A percentile compares a stretch with the other conserved stretches of the same genome.
phyloP scores from a whole-genome alignment of 202 grass and related monocot genomes.

The Musa balbisiana region DNA sequence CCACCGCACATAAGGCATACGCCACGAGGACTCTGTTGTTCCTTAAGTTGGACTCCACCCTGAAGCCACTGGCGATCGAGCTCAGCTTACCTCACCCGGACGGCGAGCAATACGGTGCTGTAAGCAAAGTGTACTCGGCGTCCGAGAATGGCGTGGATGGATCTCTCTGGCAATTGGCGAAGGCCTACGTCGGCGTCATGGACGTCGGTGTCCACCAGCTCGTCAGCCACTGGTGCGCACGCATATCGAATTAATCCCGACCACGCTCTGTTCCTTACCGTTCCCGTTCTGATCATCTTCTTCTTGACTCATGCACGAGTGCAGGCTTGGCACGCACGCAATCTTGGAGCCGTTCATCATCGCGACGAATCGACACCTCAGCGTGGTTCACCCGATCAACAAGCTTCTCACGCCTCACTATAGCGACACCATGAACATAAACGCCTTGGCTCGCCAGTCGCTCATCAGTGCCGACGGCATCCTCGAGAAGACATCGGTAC shows the following conservation, averaged over 20 bases:
- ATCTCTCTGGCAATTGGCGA: constrained; percentile 66
- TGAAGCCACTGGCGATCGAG: constrained; percentile 66
- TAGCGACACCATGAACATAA: constrained; percentile 70
- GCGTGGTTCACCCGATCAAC: constrained; percentile 59
- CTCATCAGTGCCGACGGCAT: constrained; percentile 59
- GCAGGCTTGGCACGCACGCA: constrained; percentile 54
- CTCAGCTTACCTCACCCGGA: constrained; percentile 40
- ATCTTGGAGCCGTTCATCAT: constrained; percentile 60
- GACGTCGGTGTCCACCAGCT: constrained; percentile 65
- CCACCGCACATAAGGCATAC: constrained; percentile 44
- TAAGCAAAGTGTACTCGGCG: constrained; percentile 56
- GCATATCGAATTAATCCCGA: not conserved
- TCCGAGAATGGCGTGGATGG: constrained; percentile 27
- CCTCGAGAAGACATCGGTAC: constrained; percentile 52
- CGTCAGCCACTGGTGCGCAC: constrained; percentile 58
- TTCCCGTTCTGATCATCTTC: not conserved
- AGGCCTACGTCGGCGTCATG: constrained; percentile 61
- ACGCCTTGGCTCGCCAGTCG: constrained; percentile 47
- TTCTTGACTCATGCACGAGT: not conserved
- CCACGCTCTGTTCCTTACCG: not conserved
- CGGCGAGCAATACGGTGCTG: constrained; percentile 23
- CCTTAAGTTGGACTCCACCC: constrained; percentile 38
- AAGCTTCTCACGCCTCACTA: constrained; percentile 77
- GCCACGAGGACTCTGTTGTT: constrained; percentile 65
- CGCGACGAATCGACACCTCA: constrained; percentile 64